Conservation (phyloP, 2,329 filamentous ascomycete genomes). For the Cucurbitaria berberidis region DNA sequence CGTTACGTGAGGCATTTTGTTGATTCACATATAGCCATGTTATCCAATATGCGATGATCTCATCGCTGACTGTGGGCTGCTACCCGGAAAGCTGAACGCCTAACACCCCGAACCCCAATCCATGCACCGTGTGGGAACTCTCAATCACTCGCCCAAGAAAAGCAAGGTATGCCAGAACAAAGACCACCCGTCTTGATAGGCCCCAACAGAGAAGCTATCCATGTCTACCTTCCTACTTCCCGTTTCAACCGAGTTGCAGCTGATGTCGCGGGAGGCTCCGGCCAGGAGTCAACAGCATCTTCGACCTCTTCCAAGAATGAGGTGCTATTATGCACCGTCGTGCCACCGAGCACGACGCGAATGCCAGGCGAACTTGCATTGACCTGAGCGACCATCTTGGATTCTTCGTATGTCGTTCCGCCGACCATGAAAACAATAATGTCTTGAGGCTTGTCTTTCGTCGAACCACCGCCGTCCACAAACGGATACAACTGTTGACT, state of each 20-base stretch:
- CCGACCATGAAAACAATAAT: constrained; percentile 94
- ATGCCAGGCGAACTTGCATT: constrained; percentile 91
- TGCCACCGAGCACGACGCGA: constrained; percentile 87
- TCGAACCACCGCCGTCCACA: constrained; percentile 84
- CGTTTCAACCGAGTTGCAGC: constrained; percentile 67
- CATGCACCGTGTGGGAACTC: neutral
- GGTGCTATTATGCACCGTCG: constrained; percentile 83
- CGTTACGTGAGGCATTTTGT: neutral
- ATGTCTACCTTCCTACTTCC: constrained; percentile 60
- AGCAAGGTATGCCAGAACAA: neutral
- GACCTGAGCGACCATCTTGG: constrained; percentile 92
- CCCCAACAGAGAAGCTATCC: neutral
- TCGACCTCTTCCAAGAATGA: constrained; percentile 92
- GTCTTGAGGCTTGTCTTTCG: constrained; percentile 94
- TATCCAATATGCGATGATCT: neutral
- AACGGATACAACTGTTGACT: constrained; percentile 91
- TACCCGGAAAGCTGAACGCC: neutral
- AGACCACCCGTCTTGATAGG: neutral
- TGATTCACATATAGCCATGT: neutral
- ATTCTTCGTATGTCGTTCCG: constrained; percentile 94
- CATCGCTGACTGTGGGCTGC: neutral
- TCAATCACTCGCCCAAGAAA: neutral
- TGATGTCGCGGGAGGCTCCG: constrained; percentile 62
- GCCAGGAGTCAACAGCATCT: constrained; percentile 86
- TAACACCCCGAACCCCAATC: neutral